These are phyloP conservation scores for Marasmius fiardii DNA, from an alignment of 1,284 basidiomycete genomes.

Conservation along the genomic window DNA sequence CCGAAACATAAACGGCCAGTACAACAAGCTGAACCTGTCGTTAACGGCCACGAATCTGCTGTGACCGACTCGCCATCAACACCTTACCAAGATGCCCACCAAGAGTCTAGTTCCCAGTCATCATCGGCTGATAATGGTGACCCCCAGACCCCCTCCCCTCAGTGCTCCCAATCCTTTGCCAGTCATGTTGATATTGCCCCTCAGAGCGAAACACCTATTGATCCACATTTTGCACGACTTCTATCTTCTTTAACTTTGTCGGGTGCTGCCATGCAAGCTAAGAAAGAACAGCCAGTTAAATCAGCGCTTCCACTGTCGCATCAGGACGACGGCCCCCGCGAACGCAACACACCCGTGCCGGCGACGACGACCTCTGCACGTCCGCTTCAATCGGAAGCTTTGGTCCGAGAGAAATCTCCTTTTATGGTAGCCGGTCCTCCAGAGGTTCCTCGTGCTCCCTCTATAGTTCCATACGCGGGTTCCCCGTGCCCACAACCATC, in stretches of 20 bases:
- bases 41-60: conserved; percentile 19
- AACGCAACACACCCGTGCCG: conserved; percentile 17
- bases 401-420: neutral
- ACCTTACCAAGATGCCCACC: conserved; percentile 31
- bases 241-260: conserved; percentile 62
- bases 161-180: conserved; percentile 37
- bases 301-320: neutral
- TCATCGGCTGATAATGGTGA: conserved; percentile 60
- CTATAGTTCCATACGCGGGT: too few species aligned
- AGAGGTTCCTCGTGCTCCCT: neutral
- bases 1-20: conserved; percentile 21
- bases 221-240: conserved; percentile 70
- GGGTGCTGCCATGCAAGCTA: conserved; percentile 33
- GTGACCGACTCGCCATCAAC: conserved; percentile 17
- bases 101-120: conserved; percentile 65
- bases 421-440: neutral
- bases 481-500: neutral
- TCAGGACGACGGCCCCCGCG: conserved; percentile 7
- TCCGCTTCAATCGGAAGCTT: neutral
- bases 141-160: conserved; percentile 61
- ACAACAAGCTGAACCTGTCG: neutral
- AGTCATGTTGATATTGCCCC: conserved; percentile 7
- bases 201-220: conserved; percentile 30
- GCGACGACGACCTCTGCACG: neutral
- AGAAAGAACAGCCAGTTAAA: conserved; percentile 14